A percentile compares a stretch with the other conserved stretches of the same genome.
Conservation (phyloP, 108 stramenopile genomes). For the Cyclostephanos tholiformis region DNA sequence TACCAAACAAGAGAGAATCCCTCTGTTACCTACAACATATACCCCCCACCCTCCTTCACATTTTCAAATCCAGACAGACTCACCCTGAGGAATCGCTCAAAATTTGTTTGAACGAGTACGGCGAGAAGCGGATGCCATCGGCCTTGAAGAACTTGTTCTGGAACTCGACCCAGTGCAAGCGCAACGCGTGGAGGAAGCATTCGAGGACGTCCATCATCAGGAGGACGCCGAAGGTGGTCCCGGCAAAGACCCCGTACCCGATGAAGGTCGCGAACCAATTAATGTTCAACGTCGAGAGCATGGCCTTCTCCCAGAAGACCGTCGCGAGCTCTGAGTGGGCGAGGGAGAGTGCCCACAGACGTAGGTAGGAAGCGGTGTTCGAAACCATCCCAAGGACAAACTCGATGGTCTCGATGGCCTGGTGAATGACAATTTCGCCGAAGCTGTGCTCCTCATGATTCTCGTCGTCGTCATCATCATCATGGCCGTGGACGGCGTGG, state of each 20-base stretch:
- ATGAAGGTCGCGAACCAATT: constrained; percentile 91
- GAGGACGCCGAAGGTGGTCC: constrained; percentile 95
- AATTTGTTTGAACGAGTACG: constrained; percentile 86
- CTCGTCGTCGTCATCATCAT: constrained; percentile 61
- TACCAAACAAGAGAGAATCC: too few species aligned
- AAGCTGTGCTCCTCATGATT: constrained; percentile 87
- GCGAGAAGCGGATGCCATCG: constrained; percentile 92
- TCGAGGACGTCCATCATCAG: constrained; percentile 98
- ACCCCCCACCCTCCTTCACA: too few species aligned
- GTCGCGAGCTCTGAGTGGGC: constrained; percentile 98
- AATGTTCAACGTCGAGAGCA: constrained; percentile 91
- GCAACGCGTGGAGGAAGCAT: constrained; percentile 99
- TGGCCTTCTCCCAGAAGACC: constrained; percentile 98
- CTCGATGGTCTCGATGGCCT: constrained; percentile 99
- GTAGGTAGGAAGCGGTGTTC: constrained; percentile 99
- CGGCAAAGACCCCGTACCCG: constrained; percentile 96
- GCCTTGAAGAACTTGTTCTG: constrained; percentile 99
- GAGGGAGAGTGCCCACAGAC: constrained; percentile 98
- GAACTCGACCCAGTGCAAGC: constrained; percentile 99
- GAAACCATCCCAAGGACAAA: constrained; percentile 98
- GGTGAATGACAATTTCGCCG: constrained; percentile 93
- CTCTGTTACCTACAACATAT: too few species aligned
- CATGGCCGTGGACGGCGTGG: constrained; percentile 62
- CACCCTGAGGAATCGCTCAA: constrained; percentile 70
- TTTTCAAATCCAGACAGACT: background rate